These are phyloP conservation scores for Penicillium brasilianum DNA, from an alignment of 2,329 filamentous ascomycete species.

Conservation along the genomic window DNA sequence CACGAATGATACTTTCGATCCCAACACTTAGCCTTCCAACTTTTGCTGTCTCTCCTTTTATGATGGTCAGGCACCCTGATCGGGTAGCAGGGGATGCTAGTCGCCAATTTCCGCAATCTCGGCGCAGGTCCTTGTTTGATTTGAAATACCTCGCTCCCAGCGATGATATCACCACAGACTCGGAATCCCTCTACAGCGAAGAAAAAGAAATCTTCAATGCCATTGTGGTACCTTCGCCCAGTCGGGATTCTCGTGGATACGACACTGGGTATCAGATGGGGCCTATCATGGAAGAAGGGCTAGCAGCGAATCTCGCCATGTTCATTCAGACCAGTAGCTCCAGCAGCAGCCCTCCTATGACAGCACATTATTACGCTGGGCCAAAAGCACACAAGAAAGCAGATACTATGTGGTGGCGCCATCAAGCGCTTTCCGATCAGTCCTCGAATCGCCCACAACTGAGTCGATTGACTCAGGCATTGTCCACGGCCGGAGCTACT, in stretches of 20 bases:
- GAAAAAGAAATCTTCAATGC: conserved; percentile 48
- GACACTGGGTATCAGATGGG: conserved; percentile 15
- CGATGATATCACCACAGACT: conserved; percentile 14
- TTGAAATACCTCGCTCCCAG: conserved; percentile 13
- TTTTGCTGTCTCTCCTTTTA: conserved; percentile 4
- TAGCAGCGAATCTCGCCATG: conserved; percentile 38
- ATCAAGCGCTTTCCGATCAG: conserved; percentile 24
- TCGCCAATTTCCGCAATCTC: background rate
- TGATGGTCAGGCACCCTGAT: conserved; percentile 16
- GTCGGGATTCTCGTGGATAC: conserved; percentile 25
- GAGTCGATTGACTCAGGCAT: conserved; percentile 3
- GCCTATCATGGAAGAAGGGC: conserved; percentile 29
- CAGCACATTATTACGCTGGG: background rate
- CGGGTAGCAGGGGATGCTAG: background rate
- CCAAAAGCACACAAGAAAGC: conserved; percentile 7
- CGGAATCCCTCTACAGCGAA: conserved; percentile 40
- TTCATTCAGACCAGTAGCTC: conserved; percentile 29
- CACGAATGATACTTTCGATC: background rate
- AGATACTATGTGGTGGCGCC: conserved; percentile 29
- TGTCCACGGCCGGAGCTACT: background rate
- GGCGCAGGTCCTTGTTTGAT: conserved; percentile 14
- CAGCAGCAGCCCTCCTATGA: conserved; percentile 13
- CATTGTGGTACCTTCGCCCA: conserved; percentile 36
- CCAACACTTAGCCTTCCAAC: background rate
- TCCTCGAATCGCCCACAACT: conserved; percentile 5